Evolutionary conservation across 1,284 basidiomycete genomes (phyloP).

Genomic region (Athelia sp.): DNA sequence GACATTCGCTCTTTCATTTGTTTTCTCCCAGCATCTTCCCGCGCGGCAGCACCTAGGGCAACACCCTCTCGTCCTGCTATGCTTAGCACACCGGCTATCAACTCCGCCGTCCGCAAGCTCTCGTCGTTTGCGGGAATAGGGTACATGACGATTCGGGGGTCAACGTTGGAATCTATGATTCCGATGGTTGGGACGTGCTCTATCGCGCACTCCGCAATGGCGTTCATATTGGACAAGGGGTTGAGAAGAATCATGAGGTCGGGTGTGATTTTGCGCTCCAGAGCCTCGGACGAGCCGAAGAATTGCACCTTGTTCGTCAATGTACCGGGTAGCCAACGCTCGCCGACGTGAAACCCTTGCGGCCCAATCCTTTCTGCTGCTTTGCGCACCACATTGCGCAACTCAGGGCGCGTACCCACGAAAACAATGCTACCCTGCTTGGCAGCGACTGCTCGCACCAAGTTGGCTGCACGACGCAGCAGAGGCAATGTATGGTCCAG

Average conservation of each 20-base stretch:
- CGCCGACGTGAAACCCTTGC: slow-evolving; percentile 80
- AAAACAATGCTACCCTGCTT: slow-evolving; percentile 87
- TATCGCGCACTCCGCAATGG: slow-evolving; percentile 82
- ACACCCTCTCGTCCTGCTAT: slow-evolving; percentile 87
- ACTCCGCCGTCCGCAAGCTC: slow-evolving; percentile 83
- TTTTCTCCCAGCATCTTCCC: background rate
- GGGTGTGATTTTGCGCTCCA: slow-evolving; percentile 62
- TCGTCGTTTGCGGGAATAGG: slow-evolving; percentile 99
- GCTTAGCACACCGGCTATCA: slow-evolving; percentile 87
- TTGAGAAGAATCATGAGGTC: slow-evolving; percentile 91
- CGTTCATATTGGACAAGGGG: slow-evolving; percentile 77
- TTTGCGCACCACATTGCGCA: slow-evolving; percentile 72
- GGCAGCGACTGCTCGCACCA: slow-evolving; percentile 80
- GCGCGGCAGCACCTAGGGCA: slow-evolving; percentile 21
- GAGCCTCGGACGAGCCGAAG: slow-evolving; percentile 60
- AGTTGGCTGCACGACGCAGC: slow-evolving; percentile 83
- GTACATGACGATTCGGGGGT: slow-evolving; percentile 96
- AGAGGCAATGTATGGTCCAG: slow-evolving; percentile 92
- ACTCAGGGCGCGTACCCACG: slow-evolving; percentile 81
- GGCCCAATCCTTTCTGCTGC: slow-evolving; percentile 77
- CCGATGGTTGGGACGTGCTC: slow-evolving; percentile 85
- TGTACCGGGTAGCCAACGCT: slow-evolving; percentile 92
- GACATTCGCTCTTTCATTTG: background rate
- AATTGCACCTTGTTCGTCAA: slow-evolving; percentile 87
- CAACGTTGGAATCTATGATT: slow-evolving; percentile 92